Evolutionary conservation across 768 basidiomycete species (phyloP).

Genomic region (Boletus tomentosulus): DNA sequence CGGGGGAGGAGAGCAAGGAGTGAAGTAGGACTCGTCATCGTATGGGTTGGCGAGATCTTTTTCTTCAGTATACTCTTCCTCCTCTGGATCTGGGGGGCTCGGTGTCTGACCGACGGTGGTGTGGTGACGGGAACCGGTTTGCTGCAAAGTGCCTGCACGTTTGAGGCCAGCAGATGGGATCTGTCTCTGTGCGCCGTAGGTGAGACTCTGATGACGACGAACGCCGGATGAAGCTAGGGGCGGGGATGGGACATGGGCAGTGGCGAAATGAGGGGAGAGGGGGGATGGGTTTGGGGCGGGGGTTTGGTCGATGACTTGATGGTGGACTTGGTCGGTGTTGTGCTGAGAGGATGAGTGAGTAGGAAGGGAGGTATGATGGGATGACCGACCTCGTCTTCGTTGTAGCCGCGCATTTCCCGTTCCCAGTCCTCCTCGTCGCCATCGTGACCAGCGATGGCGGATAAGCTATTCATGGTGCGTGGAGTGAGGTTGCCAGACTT

Average conservation of each 20-base stretch:
- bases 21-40: conserved; percentile 55
- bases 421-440: conserved; percentile 91
- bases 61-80: conserved; percentile 55
- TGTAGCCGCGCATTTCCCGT: conserved; percentile 52
- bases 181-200: conserved; percentile 58
- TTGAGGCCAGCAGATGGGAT: conserved; percentile 55
- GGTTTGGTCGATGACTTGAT: conserved; percentile 49
- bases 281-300: conserved; percentile 44
- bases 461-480: conserved; percentile 75
- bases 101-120: conserved; percentile 34
- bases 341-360: conserved; percentile 22
- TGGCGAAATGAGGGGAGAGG: conserved; percentile 57
- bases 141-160: conserved; percentile 66
- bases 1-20: conserved; percentile 38
- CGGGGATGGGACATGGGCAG: conserved; percentile 56
- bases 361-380: background rate
- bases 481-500: conserved; percentile 62
- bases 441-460: conserved; percentile 82
- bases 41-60: conserved; percentile 37
- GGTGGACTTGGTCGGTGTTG: conserved; percentile 29
- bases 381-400: conserved; percentile 58
- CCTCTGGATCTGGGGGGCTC: conserved; percentile 46
- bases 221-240: conserved; percentile 69
- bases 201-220: conserved; percentile 77
- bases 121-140: conserved; percentile 40